phyloP scores from a whole-genome alignment of 768 basidiomycete species.

The Phanerochaete carnosa region DNA sequence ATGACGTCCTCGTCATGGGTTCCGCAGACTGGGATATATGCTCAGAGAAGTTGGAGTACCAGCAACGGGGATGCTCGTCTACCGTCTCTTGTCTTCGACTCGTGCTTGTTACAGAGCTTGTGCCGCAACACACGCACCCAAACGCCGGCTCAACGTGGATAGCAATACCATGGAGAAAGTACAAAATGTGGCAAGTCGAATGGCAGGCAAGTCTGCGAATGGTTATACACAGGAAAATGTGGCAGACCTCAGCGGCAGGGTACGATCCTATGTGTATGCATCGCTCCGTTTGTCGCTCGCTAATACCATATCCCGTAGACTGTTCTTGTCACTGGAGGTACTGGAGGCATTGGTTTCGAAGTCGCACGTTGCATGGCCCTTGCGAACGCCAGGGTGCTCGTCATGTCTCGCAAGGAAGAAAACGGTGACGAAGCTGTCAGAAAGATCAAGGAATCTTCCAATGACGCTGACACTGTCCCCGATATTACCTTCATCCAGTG shows the following conservation, averaged over 20 bases:
- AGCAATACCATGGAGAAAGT: background rate
- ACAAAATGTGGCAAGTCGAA: background rate
- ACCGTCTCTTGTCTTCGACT: background rate
- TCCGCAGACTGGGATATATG: background rate
- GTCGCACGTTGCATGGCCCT: conserved; percentile 27
- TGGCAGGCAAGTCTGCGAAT: conserved; percentile 4
- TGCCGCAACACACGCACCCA: background rate
- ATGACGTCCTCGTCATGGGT: conserved; percentile 4
- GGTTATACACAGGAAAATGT: conserved; percentile 12
- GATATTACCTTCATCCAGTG: conserved; percentile 25
- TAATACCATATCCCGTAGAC: conserved; percentile 14
- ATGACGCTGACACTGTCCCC: background rate
- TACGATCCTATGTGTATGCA: background rate
- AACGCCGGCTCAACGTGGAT: background rate
- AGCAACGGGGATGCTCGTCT: background rate
- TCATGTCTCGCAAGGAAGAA: conserved; percentile 23
- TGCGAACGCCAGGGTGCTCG: conserved; percentile 25
- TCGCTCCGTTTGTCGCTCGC: background rate
- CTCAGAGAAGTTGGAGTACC: background rate
- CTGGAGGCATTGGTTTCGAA: conserved; percentile 28
- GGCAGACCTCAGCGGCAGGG: conserved; percentile 13
- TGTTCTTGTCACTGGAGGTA: conserved; percentile 29
- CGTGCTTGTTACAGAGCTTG: background rate
- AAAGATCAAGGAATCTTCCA: conserved; percentile 17
- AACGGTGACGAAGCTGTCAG: conserved; percentile 22